A percentile compares a stretch with the other conserved stretches of the same genome.
phyloP scores from a whole-genome alignment of 75 land plant genomes.

The Selaginella moellendorffii region DNA sequence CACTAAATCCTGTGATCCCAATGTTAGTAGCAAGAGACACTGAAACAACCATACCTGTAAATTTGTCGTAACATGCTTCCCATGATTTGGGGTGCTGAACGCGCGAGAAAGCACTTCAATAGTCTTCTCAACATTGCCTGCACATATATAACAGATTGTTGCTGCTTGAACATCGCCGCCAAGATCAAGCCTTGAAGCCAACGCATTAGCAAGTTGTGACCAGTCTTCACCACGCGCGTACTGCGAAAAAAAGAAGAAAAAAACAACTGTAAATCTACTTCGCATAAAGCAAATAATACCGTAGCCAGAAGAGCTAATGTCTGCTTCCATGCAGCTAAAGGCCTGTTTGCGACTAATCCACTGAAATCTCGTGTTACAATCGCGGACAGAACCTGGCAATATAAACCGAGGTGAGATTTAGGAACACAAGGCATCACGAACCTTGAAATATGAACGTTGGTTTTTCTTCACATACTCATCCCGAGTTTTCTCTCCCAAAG shows the following conservation, averaged over 20 bases:
- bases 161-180: constrained; percentile 67
- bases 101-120: constrained; percentile 73
- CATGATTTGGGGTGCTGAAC: constrained; percentile 29
- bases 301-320: constrained; percentile 84
- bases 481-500: constrained; percentile 81
- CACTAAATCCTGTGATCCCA: constrained; percentile 65
- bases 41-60: constrained; percentile 40
- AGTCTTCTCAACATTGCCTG: constrained; percentile 85
- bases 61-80: constrained; percentile 51
- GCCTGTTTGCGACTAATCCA: constrained; percentile 68
- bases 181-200: constrained; percentile 61
- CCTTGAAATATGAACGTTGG: constrained; percentile 63
- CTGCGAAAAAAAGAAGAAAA: constrained; percentile 26
- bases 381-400: constrained; percentile 60
- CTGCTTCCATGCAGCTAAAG: constrained; percentile 76
- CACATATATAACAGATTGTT: constrained; percentile 84
- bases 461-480: constrained; percentile 51
- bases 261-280: neutral
- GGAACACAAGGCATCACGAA: no score
- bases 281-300: constrained; percentile 22
- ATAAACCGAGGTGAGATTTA: no score
- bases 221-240: constrained; percentile 80
- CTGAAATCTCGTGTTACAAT: constrained; percentile 68
- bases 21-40: neutral
- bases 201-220: constrained; percentile 66